Base-by-base conservation (phyloP, 257 asterid species). In the Forsythia suspensa region DNA sequence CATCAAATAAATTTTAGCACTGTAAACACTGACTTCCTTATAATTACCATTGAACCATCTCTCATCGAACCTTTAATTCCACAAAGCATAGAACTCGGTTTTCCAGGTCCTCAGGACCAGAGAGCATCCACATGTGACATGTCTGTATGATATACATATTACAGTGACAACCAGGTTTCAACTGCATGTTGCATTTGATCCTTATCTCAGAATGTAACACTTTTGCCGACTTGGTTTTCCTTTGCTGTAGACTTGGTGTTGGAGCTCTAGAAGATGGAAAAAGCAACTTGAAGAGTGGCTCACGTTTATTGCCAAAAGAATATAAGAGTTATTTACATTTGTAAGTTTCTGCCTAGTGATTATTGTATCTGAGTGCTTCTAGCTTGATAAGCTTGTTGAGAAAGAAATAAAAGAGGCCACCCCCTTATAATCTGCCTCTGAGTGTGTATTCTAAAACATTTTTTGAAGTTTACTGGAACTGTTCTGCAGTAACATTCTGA, bases 231-330 rank as follows among this genome's bases (percentile, higher is more conserved):
- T 21, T 68, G 34, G 55, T 69, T 74, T 75, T 80, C 71, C 43
- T 78, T 80, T 76, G 83, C 79, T 89, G 94, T 75, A 94, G 98
- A 92, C 84, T 88, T 94, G 88, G 98, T 94, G 74, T 86, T 94
- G 95, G 98, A 94, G 91, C 96, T 94, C 88, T 92, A 84, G 84
- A 8, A 24, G 81, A 81, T 65, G 72, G 81, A 80, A 77, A 80
- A 76, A 67, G 67, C 80, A 59, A 80, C 78, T 78, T 61, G 63
- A 15, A 15, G 73, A 68, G 81, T 72, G 74, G 21, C 69, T 71
- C 72, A 68, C 42, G 59, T 24, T 72, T 68, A 3, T 24, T 69
- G 70, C 57, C 71, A 41, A 66, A 77, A 80, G 36, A 39, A 55
- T 76, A 73, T 52, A 73, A 76, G 80, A 76, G 44, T 74, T 68